Conservation (phyloP, 2,329 filamentous ascomycete genomes). For the Diaporthe eres region DNA sequence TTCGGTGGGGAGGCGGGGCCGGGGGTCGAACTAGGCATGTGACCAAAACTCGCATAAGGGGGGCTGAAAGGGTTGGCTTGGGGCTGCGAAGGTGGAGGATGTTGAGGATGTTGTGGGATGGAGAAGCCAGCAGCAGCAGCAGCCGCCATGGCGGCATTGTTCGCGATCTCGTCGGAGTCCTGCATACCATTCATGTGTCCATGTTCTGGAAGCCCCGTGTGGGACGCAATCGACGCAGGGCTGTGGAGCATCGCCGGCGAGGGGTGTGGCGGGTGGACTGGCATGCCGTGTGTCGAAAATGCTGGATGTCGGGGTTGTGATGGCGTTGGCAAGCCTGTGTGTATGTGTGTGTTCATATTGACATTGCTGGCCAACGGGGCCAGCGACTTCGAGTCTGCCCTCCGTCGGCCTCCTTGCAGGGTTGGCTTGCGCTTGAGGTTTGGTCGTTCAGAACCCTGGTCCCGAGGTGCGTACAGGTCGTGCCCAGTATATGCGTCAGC, state of each 20-base stretch:
- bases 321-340: constrained; percentile 48
- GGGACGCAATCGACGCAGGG: constrained; percentile 44
- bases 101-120: constrained; percentile 46
- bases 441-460: constrained; percentile 51
- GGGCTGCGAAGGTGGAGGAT: constrained; percentile 41
- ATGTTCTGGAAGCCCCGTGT: constrained; percentile 43
- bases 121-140: constrained; percentile 56
- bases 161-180: constrained; percentile 53
- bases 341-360: constrained; percentile 46
- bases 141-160: constrained; percentile 52
- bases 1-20: constrained; percentile 50
- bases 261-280: constrained; percentile 43
- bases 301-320: constrained; percentile 41
- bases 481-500: constrained; percentile 68
- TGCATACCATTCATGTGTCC: constrained; percentile 53
- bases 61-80: constrained; percentile 58
- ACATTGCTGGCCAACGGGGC: constrained; percentile 53
- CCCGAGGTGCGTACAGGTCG: constrained; percentile 62
- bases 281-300: constrained; percentile 43
- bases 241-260: constrained; percentile 53
- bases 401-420: constrained; percentile 54
- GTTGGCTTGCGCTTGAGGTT: constrained; percentile 66
- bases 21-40: constrained; percentile 45
- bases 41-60: constrained; percentile 54
- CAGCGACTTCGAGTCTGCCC: constrained; percentile 56